Base-by-base conservation (phyloP, 768 basidiomycete genomes). In the Leccinum variicolor region DNA sequence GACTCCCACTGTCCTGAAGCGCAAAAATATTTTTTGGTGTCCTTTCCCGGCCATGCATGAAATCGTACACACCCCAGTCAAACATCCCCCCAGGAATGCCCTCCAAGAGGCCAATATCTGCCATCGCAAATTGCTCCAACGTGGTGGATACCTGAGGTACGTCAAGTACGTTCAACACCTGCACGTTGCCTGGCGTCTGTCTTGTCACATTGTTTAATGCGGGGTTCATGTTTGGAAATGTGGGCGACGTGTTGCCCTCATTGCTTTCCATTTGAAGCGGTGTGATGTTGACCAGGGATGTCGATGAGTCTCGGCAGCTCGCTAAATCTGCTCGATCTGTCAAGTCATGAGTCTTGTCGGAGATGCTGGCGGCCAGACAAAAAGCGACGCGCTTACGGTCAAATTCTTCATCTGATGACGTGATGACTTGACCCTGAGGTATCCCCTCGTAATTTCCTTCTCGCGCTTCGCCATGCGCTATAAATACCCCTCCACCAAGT, bases 401-500 rank as follows among this genome's bases (percentile, higher is more conserved):
- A 60, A 73, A 69, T 53, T 73, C 78, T 39, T 78, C 79, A 36
- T 82, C 76, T 23, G 77, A 76, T 56, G 75, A 72, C 57, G 71
- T 69, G 62, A 89, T 80, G 52, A 90, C 74, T 47, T 77, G 77
- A 8, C 84, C 85, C 56, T 75, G 77, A 6, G 83, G 80, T 34
- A 89, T 50, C 61, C 85, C 83, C 55, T 78, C 75, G 58, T 84
- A 79, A 63, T 80, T 75, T 39, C 73, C 77, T 43, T 75, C 72
- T 49, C 66, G 65, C n/a, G 74, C 74, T 52, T 81, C 79, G 13
- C 79, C 76, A 34, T 75, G 72, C 2, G 88, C 92, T 49, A 95
- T 69, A 63, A 90, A 97, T 7, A 95, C 85, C 11, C 94, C 94
- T 9, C 87, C 87, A n/a, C 92, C 93, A 11, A 92, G 91, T 49